These are phyloP conservation scores for Oryza australiensis DNA, from an alignment of 176 grass and related monocot species.

Conservation along the genomic window DNA sequence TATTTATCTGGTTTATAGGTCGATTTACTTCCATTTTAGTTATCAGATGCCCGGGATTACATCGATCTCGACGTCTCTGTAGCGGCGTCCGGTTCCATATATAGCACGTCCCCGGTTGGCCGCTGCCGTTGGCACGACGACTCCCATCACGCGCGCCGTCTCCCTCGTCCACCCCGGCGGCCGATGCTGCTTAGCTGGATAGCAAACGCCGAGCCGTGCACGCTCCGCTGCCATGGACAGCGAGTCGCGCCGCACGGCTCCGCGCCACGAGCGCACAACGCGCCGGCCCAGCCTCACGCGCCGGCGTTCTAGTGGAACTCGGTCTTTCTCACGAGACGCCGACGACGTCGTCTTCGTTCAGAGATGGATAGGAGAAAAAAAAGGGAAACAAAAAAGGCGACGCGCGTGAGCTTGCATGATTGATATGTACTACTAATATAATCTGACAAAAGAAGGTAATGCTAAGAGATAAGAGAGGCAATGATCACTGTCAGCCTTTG, in stretches of 20 bases:
- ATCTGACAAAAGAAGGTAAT: slow-evolving; percentile 1
- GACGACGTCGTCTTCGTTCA: neutral
- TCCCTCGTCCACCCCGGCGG: neutral
- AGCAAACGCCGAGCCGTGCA: slow-evolving; percentile 25
- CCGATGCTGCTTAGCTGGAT: slow-evolving; percentile 21
- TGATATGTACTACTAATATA: neutral
- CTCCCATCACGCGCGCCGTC: neutral
- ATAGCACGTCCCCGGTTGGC: neutral
- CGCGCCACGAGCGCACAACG: neutral
- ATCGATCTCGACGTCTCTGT: neutral
- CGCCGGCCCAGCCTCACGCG: neutral
- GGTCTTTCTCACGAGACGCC: no score
- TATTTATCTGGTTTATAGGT: no score
- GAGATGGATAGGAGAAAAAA: neutral
- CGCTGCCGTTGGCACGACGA: neutral
- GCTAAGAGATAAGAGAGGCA: neutral
- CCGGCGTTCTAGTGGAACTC: neutral
- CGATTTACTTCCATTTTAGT: no score
- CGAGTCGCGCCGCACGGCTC: neutral
- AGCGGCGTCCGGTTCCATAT: no score
- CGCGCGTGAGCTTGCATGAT: neutral
- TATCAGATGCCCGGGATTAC: neutral
- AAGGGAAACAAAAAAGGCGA: slow-evolving; percentile 8
- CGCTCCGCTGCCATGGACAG: slow-evolving; percentile 26
- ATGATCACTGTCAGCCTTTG: slow-evolving; percentile 14